These are phyloP conservation scores for Arachis hypogaea DNA, from an alignment of 306 rosid genomes.

Conservation along the genomic window DNA sequence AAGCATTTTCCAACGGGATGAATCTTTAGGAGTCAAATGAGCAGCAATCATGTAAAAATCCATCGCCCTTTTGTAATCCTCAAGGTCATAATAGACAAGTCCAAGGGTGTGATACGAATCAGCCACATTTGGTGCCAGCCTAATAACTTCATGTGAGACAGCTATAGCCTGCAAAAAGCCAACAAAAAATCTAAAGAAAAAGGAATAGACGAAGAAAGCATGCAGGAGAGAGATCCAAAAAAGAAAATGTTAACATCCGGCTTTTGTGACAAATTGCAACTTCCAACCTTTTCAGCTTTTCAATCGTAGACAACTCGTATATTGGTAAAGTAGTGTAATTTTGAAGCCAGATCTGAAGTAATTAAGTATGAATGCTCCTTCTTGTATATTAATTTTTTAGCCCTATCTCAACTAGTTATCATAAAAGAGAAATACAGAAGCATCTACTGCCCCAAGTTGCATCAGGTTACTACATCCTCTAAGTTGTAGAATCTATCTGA, in stretches of 20 bases:
- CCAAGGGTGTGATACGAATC: slow-evolving; percentile 89
- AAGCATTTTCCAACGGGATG: slow-evolving; percentile 75
- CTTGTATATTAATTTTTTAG: slow-evolving; percentile 20
- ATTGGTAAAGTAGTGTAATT: slow-evolving; percentile 1
- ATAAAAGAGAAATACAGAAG: neutral
- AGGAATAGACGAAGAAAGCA: slow-evolving; percentile 21
- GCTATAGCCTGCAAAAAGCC: slow-evolving; percentile 67
- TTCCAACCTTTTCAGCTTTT: neutral
- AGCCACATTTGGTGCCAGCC: slow-evolving; percentile 73
- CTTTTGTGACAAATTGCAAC: slow-evolving; percentile 19
- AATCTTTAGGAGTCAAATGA: slow-evolving; percentile 67
- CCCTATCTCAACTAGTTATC: neutral
- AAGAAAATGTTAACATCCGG: slow-evolving; percentile 4
- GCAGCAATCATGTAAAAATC: slow-evolving; percentile 84
- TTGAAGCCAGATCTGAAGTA: slow-evolving; percentile 8
- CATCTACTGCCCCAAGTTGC: slow-evolving; percentile 1
- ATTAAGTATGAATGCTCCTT: slow-evolving; percentile 7
- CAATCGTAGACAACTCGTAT: slow-evolving; percentile 1
- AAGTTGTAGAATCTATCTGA: slow-evolving; percentile 5
- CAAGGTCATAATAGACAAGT: slow-evolving; percentile 60
- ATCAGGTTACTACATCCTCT: neutral
- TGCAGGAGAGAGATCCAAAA: slow-evolving; percentile 12
- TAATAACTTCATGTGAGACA: slow-evolving; percentile 64
- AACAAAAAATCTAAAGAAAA: slow-evolving; percentile 21
- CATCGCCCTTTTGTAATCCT: slow-evolving; percentile 63